A percentile compares a stretch with the other conserved stretches of the same genome.
Conservation (phyloP, 768 basidiomycete species). For the Clitopilus passeckerianus region DNA sequence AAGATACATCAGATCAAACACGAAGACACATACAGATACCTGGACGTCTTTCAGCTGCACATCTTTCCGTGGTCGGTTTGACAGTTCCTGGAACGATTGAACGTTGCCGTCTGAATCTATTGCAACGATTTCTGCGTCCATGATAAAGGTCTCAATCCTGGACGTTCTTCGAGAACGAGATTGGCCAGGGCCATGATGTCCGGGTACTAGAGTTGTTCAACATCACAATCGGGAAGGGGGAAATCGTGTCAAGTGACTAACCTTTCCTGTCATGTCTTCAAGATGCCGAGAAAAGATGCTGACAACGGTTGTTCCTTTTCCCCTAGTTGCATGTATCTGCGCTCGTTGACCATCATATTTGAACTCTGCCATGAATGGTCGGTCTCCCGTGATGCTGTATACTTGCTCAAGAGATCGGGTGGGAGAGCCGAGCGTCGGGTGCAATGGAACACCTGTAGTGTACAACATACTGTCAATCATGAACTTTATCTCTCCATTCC, state of each 20-base stretch:
- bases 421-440: conserved; percentile 84
- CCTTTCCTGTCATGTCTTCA: conserved; percentile 91
- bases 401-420: conserved; percentile 80
- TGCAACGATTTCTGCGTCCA: conserved; percentile 88
- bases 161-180: conserved; percentile 37
- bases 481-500: not conserved
- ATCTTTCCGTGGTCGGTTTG: conserved; percentile 80
- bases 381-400: conserved; percentile 61
- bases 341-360: conserved; percentile 90
- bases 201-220: conserved; percentile 55
- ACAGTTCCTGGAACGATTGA: conserved; percentile 82
- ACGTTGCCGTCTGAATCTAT: conserved; percentile 62
- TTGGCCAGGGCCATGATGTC: conserved; percentile 64
- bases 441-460: conserved; percentile 71
- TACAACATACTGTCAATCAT: not conserved
- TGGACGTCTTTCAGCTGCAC: conserved; percentile 72
- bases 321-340: conserved; percentile 60
- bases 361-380: conserved; percentile 80
- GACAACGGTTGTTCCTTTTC: conserved; percentile 29
- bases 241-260: conserved; percentile 16
- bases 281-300: conserved; percentile 85
- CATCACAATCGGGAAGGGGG: not conserved
- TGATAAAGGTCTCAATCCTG: conserved; percentile 59
- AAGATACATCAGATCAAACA: conserved; percentile 86
- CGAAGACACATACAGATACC: conserved; percentile 77